A percentile compares a stretch with the other conserved stretches of the same genome.
Conservation (phyloP, 768 basidiomycete genomes). For the Dictyophora rubrovolvata region DNA sequence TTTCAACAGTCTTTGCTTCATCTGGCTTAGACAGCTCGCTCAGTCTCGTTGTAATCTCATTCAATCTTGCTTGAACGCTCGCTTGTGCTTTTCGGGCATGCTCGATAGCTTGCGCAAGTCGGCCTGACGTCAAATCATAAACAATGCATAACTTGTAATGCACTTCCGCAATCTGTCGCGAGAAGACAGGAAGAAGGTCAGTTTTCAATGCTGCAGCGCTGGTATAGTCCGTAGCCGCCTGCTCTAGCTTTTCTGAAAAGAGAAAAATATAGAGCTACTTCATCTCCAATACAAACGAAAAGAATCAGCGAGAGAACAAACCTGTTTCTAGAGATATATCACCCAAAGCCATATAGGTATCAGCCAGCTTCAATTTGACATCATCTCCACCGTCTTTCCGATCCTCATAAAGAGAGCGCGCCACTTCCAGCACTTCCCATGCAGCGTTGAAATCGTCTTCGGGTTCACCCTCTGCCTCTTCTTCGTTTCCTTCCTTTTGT, state of each 20-base stretch:
- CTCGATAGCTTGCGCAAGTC: slow-evolving; percentile 67
- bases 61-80: slow-evolving; percentile 62
- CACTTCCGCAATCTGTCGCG: slow-evolving; percentile 86
- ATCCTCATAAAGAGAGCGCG: slow-evolving; percentile 76
- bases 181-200: slow-evolving; percentile 70
- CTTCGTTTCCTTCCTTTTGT: slow-evolving; percentile 43
- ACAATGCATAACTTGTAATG: slow-evolving; percentile 94
- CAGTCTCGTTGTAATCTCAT: slow-evolving; percentile 43
- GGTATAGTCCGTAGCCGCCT: slow-evolving; percentile 82
- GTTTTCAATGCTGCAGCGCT: slow-evolving; percentile 66
- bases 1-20: slow-evolving; percentile 18
- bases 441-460: slow-evolving; percentile 98
- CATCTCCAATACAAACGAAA: neutral
- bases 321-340: slow-evolving; percentile 98
- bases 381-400: slow-evolving; percentile 38
- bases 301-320: slow-evolving; percentile 24
- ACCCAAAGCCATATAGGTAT: slow-evolving; percentile 82
- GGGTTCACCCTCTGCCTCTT: slow-evolving; percentile 65
- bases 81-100: slow-evolving; percentile 75
- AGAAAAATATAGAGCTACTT: neutral
- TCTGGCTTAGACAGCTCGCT: slow-evolving; percentile 20
- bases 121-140: slow-evolving; percentile 80
- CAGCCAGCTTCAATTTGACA: slow-evolving; percentile 74
- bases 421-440: slow-evolving; percentile 96
- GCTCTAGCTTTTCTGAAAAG: slow-evolving; percentile 85